A percentile compares a stretch with the other conserved stretches of the same genome.
phyloP scores from a whole-genome alignment of 345 rosid species.

The Eutrema japonicum region DNA sequence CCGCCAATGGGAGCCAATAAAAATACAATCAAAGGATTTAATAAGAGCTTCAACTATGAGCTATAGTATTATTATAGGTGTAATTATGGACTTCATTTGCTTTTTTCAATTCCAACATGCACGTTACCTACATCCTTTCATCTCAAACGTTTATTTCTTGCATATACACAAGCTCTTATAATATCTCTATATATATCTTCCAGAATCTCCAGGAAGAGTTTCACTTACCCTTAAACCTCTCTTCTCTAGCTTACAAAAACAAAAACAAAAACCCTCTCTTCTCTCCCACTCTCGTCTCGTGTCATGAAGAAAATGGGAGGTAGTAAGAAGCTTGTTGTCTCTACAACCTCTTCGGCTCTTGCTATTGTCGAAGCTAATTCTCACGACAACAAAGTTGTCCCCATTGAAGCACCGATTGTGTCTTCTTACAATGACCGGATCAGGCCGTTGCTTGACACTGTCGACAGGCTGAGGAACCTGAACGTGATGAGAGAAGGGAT shows the following conservation, averaged over 20 bases:
- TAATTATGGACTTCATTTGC: background rate
- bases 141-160: no score
- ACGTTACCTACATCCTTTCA: background rate
- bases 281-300: no score
- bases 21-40: background rate
- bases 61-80: background rate
- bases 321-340: background rate
- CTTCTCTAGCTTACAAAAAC: background rate
- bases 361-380: background rate
- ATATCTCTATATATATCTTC: background rate
- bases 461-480: slow-evolving; percentile 52
- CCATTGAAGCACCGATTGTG: slow-evolving; percentile 30
- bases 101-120: slow-evolving; percentile 17
- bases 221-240: background rate
- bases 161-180: background rate
- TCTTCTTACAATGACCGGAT: slow-evolving; percentile 50
- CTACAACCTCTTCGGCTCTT: background rate
- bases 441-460: slow-evolving; percentile 55
- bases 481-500: slow-evolving; percentile 54
- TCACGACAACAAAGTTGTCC: background rate
- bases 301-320: background rate
- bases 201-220: background rate
- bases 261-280: no score
- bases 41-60: background rate
- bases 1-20: background rate